Evolutionary conservation across 768 basidiomycete species (phyloP).

Genomic region (Symmetrospora coprosmae): DNA sequence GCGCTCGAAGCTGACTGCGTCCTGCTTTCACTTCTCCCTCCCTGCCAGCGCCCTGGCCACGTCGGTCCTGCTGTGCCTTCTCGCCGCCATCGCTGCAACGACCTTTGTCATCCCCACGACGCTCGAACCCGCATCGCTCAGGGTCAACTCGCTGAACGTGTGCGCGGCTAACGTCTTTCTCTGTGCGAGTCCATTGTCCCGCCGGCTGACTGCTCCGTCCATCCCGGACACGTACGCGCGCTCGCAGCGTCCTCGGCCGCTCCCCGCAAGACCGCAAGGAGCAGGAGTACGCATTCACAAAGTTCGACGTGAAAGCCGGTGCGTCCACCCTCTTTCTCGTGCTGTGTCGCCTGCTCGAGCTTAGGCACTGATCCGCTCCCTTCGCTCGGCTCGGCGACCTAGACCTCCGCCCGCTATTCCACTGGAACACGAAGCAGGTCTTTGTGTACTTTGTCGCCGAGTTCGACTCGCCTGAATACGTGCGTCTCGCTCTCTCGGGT

Average conservation of each 20-base stretch:
- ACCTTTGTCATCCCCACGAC: constrained; percentile 33
- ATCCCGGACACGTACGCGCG: not conserved
- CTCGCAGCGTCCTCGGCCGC: constrained; percentile 21
- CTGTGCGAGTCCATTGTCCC: not conserved
- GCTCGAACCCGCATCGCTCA: constrained; percentile 46
- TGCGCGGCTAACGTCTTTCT: constrained; percentile 33
- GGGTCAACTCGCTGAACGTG: constrained; percentile 62
- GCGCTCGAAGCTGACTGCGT: not conserved
- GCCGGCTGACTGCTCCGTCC: not conserved
- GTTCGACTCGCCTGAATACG: constrained; percentile 58
- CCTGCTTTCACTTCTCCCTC: constrained; percentile 61
- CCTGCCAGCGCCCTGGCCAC: constrained; percentile 60
- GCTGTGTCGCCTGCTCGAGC: not conserved
- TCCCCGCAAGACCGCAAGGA: constrained; percentile 40
- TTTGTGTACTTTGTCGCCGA: constrained; percentile 78
- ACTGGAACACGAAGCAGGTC: constrained; percentile 95
- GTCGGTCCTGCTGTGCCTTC: constrained; percentile 43
- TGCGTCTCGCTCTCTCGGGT: constrained; percentile 39
- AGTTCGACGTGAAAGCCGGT: constrained; percentile 73
- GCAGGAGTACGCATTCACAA: constrained; percentile 63
- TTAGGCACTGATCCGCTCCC: not conserved
- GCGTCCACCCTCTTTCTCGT: constrained; percentile 30
- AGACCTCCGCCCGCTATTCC: constrained; percentile 72
- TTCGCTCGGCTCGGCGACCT: not conserved
- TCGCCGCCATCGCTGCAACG: constrained; percentile 26